phyloP scores from a whole-genome alignment of 1,284 basidiomycete genomes.

The Ceratorhiza oryzae-sativae region DNA sequence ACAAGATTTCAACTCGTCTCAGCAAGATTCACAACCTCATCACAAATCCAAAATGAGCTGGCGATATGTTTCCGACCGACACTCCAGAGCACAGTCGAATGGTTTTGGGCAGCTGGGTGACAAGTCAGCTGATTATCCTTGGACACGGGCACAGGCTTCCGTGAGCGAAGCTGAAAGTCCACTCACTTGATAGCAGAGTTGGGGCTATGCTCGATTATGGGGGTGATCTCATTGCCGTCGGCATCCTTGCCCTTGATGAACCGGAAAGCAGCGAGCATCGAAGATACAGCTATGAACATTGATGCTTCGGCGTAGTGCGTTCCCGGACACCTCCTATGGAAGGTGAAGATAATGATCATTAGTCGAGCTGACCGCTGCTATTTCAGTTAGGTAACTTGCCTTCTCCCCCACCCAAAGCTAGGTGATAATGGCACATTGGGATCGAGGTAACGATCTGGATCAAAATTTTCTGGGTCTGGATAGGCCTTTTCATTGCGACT shows the following conservation, averaged over 20 bases:
- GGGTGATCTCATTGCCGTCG: background rate
- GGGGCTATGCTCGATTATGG: background rate
- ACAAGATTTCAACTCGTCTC: too few species aligned
- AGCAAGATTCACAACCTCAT: too few species aligned
- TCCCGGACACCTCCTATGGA: constrained; percentile 23
- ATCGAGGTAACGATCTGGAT: constrained; percentile 32
- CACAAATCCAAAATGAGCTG: background rate
- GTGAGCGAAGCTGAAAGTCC: too few species aligned
- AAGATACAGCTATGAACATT: constrained; percentile 8
- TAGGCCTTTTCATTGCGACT: constrained; percentile 14
- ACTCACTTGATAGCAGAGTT: constrained; percentile 19
- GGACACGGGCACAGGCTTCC: too few species aligned
- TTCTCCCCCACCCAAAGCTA: constrained; percentile 29
- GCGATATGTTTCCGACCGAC: background rate
- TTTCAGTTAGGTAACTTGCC: background rate
- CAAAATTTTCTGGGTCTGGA: constrained; percentile 5
- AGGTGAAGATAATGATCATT: background rate
- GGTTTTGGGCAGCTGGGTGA: background rate
- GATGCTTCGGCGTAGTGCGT: constrained; percentile 34
- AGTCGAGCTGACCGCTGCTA: too few species aligned
- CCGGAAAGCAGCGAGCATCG: constrained; percentile 1
- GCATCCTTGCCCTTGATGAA: constrained; percentile 10
- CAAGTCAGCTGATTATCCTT: too few species aligned
- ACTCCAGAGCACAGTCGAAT: background rate
- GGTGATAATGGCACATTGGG: constrained; percentile 8